Conservation (phyloP, 2,329 filamentous ascomycete species). For the Colletotrichum tabaci region DNA sequence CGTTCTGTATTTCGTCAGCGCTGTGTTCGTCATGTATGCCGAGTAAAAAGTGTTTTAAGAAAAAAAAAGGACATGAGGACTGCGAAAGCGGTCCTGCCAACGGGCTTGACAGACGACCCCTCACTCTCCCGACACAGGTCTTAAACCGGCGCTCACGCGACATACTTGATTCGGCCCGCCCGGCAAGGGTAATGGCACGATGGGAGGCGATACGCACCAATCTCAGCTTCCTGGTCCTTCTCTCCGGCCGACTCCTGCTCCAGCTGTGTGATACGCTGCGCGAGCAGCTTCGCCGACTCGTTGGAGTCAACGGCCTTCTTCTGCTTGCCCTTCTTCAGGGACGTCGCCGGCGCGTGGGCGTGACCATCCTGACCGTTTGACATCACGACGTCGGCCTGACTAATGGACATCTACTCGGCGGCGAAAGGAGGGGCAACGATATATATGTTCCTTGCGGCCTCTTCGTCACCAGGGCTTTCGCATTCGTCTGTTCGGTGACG, state of each 20-base stretch:
- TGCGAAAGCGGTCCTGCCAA: not conserved
- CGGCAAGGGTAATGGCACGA: constrained; percentile 27
- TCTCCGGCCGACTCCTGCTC: constrained; percentile 94
- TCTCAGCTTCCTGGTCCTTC: constrained; percentile 96
- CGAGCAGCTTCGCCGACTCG: constrained; percentile 92
- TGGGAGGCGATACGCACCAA: constrained; percentile 71
- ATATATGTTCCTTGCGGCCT: constrained; percentile 21
- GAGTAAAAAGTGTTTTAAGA: constrained; percentile 4
- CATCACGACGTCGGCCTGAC: constrained; percentile 58
- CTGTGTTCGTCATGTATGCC: not conserved
- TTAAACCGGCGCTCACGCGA: constrained; percentile 35
- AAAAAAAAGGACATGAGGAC: too few relatives aligned
- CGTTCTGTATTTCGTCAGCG: constrained; percentile 74
- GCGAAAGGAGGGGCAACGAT: constrained; percentile 19
- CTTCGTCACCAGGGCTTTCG: constrained; percentile 38
- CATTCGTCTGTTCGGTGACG: constrained; percentile 40
- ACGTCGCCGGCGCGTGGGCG: constrained; percentile 56
- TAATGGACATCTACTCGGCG: constrained; percentile 54
- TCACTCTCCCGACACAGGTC: constrained; percentile 10
- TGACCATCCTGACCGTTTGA: constrained; percentile 60
- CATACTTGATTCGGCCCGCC: constrained; percentile 35
- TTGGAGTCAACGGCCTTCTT: constrained; percentile 89
- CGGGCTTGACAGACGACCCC: not conserved
- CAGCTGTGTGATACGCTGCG: constrained; percentile 94
- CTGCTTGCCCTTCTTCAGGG: constrained; percentile 83